Evolutionary conservation across 495 filamentous ascomycete genomes (phyloP).

Genomic region (Diplogelasinospora grovesii): DNA sequence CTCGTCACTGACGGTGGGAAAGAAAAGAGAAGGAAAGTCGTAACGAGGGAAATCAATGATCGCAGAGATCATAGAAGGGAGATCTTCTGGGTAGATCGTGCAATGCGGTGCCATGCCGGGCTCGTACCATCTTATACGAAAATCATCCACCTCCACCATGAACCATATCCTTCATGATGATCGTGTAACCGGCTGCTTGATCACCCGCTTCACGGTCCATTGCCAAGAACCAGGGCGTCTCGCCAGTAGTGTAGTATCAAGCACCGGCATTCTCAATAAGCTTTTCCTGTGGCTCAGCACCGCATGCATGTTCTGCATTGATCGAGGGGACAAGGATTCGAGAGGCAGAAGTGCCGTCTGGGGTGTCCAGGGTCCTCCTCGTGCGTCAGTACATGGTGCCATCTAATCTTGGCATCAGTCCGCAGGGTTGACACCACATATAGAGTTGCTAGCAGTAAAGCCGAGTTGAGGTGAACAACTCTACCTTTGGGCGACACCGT

Average conservation of each 20-base stretch:
- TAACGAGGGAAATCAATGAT: constrained; percentile 16
- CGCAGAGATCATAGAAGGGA: constrained; percentile 1
- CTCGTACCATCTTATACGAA: constrained; percentile 5
- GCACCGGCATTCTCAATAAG: constrained; percentile 5
- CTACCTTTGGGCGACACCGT: constrained; percentile 9
- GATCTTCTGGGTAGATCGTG: too few species aligned
- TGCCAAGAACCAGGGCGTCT: too few species aligned
- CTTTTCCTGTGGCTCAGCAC: not conserved
- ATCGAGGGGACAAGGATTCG: not conserved
- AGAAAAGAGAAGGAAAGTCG: constrained; percentile 14
- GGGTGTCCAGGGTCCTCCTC: not conserved
- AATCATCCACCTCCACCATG: not conserved
- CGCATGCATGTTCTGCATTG: not conserved
- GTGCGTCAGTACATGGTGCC: not conserved
- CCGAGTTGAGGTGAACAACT: constrained; percentile 1
- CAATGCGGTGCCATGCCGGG: too few species aligned
- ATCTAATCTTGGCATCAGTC: not conserved
- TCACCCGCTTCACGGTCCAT: too few species aligned
- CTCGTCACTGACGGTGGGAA: constrained; percentile 6
- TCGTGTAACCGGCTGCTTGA: constrained; percentile 4
- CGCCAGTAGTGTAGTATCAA: too few species aligned
- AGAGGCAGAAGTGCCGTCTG: too few species aligned
- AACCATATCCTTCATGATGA: not conserved
- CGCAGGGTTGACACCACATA: not conserved
- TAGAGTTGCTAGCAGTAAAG: not conserved